A percentile compares a stretch with the other conserved stretches of the same genome.
These are phyloP conservation scores for Colletotrichum sp. DNA, from an alignment of 2,329 filamentous ascomycete species.

Conservation along the genomic window DNA sequence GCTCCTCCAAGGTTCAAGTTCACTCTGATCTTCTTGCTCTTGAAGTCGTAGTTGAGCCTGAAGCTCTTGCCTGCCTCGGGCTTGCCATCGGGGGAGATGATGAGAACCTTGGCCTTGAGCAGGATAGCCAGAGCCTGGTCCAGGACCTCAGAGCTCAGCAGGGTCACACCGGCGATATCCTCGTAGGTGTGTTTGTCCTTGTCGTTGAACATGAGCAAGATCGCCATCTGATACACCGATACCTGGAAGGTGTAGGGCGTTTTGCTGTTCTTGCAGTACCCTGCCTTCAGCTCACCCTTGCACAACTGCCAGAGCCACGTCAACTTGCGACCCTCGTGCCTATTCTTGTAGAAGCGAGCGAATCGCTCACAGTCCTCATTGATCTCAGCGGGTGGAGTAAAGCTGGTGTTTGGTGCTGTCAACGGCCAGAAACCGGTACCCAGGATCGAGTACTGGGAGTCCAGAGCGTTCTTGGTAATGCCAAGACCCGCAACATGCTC, in stretches of 20 bases:
- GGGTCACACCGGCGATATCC: constrained; percentile 83
- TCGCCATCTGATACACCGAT: constrained; percentile 97
- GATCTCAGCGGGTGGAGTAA: constrained; percentile 86
- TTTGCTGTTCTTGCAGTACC: constrained; percentile 88
- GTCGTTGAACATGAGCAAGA: constrained; percentile 94
- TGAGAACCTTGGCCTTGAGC: constrained; percentile 90
- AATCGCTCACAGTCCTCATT: constrained; percentile 90
- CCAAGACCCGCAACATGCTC: constrained; percentile 73
- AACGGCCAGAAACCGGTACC: constrained; percentile 98
- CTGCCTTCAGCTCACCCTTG: constrained; percentile 95
- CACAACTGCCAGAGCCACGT: constrained; percentile 99
- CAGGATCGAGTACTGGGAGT: constrained; percentile 90
- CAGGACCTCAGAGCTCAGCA: constrained; percentile 79
- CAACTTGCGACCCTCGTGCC: constrained; percentile 94
- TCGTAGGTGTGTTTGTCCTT: constrained; percentile 84
- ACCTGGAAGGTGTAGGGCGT: constrained; percentile 97
- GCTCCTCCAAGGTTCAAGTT: constrained; percentile 96
- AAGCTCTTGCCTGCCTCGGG: constrained; percentile 80
- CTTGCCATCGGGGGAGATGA: constrained; percentile 75
- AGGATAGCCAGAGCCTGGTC: constrained; percentile 88
- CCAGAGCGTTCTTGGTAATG: constrained; percentile 73
- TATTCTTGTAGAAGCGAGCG: constrained; percentile 89
- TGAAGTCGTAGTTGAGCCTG: constrained; percentile 91
- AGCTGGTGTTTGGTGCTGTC: constrained; percentile 83
- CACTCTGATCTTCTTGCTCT: constrained; percentile 97